phyloP scores from a whole-genome alignment of 768 basidiomycete genomes.

The Gloeostereum incarnatum region DNA sequence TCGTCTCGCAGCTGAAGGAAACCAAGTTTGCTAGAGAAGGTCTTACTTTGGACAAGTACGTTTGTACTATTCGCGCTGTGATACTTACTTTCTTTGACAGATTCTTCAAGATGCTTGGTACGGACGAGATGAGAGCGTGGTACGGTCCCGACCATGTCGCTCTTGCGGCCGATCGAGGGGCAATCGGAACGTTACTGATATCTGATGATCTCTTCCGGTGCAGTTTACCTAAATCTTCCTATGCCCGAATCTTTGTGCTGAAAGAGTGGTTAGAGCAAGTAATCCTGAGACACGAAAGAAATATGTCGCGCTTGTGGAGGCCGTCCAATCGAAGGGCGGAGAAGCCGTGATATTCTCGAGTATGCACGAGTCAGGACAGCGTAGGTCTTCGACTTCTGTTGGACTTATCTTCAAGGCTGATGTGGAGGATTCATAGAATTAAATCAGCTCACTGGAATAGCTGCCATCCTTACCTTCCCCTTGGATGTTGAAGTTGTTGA shows the following conservation, averaged over 20 bases:
- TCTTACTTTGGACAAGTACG: constrained; percentile 78
- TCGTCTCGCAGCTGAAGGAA: constrained; percentile 25
- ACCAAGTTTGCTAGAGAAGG: constrained; percentile 97
- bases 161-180: constrained; percentile 87
- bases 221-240: constrained; percentile 8
- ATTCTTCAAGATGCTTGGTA: constrained; percentile 96
- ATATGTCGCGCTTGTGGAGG: constrained; percentile 85
- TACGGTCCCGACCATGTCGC: constrained; percentile 94
- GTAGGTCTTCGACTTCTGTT: constrained; percentile 35
- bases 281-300: constrained; percentile 70
- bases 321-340: constrained; percentile 78
- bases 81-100: constrained; percentile 27
- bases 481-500: constrained; percentile 94
- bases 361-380: constrained; percentile 99
- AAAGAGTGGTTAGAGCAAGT: constrained; percentile 47
- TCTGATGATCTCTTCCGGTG: constrained; percentile 93
- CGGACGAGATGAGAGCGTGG: constrained; percentile 95
- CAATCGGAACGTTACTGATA: constrained; percentile 89
- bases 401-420: constrained; percentile 1
- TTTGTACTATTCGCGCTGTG: neutral
- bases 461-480: constrained; percentile 93
- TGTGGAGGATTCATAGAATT: constrained; percentile 60
- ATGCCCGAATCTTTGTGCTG: neutral
- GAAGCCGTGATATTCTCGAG: constrained; percentile 97
- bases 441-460: constrained; percentile 92